phyloP scores from a whole-genome alignment of 345 rosid genomes.

The Hibiscus tridactylites region DNA sequence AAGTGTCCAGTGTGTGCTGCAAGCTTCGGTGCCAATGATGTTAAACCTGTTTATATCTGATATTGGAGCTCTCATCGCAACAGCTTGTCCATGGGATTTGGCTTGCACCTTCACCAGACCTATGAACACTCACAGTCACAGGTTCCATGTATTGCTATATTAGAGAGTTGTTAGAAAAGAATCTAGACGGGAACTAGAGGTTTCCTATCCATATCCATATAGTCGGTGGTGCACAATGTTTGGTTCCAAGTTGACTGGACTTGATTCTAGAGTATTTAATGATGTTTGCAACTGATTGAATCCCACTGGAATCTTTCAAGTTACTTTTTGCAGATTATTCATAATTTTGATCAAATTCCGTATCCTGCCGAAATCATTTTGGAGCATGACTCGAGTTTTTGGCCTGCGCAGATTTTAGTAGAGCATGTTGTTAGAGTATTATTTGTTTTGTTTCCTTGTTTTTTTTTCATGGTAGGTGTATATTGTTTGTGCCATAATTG shows the following conservation, averaged over 20 bases:
- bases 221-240: conserved; percentile 8
- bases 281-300: conserved; percentile 15
- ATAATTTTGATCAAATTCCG: not conserved
- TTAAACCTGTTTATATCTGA: conserved; percentile 93
- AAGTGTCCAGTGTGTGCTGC: conserved; percentile 82
- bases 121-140: conserved; percentile 14
- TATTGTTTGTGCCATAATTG: not conserved
- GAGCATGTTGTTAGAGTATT: not conserved
- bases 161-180: conserved; percentile 11
- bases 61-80: not conserved
- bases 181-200: conserved; percentile 11
- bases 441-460: not conserved
- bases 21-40: conserved; percentile 88
- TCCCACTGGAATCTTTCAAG: conserved; percentile 10
- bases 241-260: conserved; percentile 13
- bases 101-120: not conserved
- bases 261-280: conserved; percentile 10
- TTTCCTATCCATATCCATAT: conserved; percentile 1
- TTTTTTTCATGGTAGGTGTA: not conserved
- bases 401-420: conserved; percentile 16
- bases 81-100: not conserved
- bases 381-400: conserved; percentile 8
- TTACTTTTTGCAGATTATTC: conserved; percentile 22
- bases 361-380: not conserved
- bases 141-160: conserved; percentile 10